Evolutionary conservation across 345 rosid genomes (phyloP), one percentile per base, ranked within the genome.

Genomic region (Physaria fendleri): DNA sequence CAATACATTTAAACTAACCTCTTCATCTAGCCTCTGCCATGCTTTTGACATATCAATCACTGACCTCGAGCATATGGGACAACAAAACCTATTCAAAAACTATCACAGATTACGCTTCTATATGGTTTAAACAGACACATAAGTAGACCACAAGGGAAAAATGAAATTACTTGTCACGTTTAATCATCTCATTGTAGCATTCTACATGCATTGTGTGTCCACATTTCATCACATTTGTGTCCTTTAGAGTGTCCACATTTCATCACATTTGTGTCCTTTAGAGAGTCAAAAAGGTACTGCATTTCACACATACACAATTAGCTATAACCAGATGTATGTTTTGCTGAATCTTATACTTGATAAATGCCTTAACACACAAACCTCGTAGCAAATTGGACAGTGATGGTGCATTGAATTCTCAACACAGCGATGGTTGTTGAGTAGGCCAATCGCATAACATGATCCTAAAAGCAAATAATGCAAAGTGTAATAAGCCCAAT

Each of bases 371-470:
- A 58, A 34, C 24, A 61, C 8, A 21, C 57, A 62, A 29, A 93
- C 97, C 97, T 93, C 99, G 15, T 74, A 93, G 62, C 99, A 93
- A 42, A 93, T 93, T 52, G 99, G 91, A 74, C 99, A 93, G 71
- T 93, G 97, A 67, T 93, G 99, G 42, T 75, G 82, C 99, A 93
- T 93, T 16, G 99, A 93, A 77, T 93, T 73, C 82, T 93, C 99
- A 53, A 93, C 84, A 14, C 99, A 93, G 0, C 59, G 76, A 82
- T 93, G 99, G 66, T 93, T 89, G 76, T 80, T 68, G 1, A 48
- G 87, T 71, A 93, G 74, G 47, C 63, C 49, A 32, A 28, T 74
- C 2, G 86, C 56, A 74, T 93, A 93, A 79, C 99, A 93, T 58
- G 97, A 80, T 64, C 91, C 98, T 92, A 34, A 27, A 39, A 56